Evolutionary conservation across 169 alveolate genomes (phyloP), one percentile per base, ranked within the genome.

Genomic region (Ichthyophthirius multifiliis): DNA sequence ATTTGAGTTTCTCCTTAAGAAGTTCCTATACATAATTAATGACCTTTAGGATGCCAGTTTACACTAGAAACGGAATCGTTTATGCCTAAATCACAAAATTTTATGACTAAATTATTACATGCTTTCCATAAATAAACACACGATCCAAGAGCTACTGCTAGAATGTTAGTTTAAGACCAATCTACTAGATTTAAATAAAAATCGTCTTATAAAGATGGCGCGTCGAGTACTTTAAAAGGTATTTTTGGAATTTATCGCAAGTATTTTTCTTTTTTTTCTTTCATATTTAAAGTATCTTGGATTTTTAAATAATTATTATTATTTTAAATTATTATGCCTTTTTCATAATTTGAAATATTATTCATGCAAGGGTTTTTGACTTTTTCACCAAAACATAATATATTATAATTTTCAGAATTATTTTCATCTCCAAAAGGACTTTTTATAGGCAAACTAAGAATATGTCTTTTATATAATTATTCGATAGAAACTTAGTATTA

Each of bases 71-170:
- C 97, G 9, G 87, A 64, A 55, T 95, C 96, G 39, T 90, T 93
- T 12, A 86, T 78, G n/a, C 85, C 92, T 43, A 94, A 83, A 45
- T 95, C 98, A 47, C 96, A 93, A n/a, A 96, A 90, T 75, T 95
- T 94, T 32, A 95, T 91, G 10, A 96, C 98, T 48, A 90, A 88
- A 45, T 93, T 75, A 41, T 96, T 94, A 44, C 89, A 84, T 1
- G 98, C 98, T 32, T 93, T 89, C 98, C 98, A 96, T 7, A 97
- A 84, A 88, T 95, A 95, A 16, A 97, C 98, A 15, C 94, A 91
- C 18, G 95, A 83, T n/a, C 94, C 90, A 12, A 96, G 90, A n/a
- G 98, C 98, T 3, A 96, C 98, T 10, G 99, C 95, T n/a, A 95
- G 88, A 5, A 87, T 84, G 79, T 97, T 95, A 16, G 89, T 74